Conservation (phyloP, 139 green algal species). For the Coccomyxa sp. region DNA sequence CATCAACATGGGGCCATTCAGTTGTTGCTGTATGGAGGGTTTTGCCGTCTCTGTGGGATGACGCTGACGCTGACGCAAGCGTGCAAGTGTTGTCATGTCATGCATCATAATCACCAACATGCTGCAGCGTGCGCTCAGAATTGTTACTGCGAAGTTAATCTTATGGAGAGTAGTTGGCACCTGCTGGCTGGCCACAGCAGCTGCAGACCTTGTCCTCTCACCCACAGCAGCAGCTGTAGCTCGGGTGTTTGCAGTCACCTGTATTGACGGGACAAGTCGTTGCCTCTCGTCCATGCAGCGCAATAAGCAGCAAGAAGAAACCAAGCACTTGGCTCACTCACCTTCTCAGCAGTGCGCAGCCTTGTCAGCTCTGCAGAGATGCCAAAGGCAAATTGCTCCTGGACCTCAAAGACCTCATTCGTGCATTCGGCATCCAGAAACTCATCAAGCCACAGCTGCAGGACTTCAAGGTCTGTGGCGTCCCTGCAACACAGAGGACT, state of each 20-base stretch:
- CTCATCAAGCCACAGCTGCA: constrained; percentile 43
- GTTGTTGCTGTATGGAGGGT: too few relatives aligned
- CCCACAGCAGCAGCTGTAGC: not conserved
- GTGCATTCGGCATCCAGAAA: constrained; percentile 40
- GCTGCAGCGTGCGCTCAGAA: not conserved
- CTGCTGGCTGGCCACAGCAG: not conserved
- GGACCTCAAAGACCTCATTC: constrained; percentile 35
- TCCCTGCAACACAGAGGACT: too few relatives aligned
- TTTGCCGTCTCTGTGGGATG: too few relatives aligned
- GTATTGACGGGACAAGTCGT: not conserved
- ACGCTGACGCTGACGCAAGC: not conserved
- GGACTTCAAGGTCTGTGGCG: not conserved
- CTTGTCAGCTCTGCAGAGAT: constrained; percentile 34
- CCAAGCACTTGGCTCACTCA: not conserved
- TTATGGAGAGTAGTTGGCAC: too few relatives aligned
- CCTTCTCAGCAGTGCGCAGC: constrained; percentile 36
- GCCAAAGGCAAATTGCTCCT: constrained; percentile 55
- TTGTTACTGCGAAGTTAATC: not conserved
- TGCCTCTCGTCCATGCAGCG: not conserved
- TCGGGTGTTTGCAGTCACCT: not conserved
- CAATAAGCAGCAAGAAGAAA: not conserved
- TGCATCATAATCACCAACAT: not conserved
- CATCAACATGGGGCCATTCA: too few relatives aligned
- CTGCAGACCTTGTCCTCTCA: not conserved
- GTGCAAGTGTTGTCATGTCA: not conserved